Evolutionary conservation across 2,329 filamentous ascomycete species (phyloP).

Genomic region (Grosmannia serpens): DNA sequence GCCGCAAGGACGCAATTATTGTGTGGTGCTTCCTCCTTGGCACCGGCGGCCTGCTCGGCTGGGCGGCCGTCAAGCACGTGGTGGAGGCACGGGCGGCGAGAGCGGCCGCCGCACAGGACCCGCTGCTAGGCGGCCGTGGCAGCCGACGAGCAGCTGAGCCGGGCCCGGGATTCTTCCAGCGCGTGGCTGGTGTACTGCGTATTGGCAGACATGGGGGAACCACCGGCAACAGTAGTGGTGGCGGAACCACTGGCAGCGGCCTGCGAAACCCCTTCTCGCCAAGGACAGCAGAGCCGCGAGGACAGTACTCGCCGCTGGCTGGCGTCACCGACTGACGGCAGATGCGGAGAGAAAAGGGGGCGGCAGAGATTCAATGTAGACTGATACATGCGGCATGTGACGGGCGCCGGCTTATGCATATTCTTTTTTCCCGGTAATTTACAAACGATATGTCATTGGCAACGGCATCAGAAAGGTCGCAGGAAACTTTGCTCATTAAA

Average conservation of each 20-base stretch:
- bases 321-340: background rate
- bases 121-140: constrained; percentile 3
- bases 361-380: background rate
- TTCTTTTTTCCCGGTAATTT: too few species aligned
- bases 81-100: constrained; percentile 27
- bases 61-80: constrained; percentile 42
- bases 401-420: background rate
- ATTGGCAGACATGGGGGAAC: background rate
- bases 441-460: too few species aligned
- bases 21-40: constrained; percentile 53
- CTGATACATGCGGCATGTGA: background rate
- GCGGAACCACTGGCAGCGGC: background rate
- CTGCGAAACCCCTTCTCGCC: constrained; percentile 5
- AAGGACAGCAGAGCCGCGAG: constrained; percentile 1
- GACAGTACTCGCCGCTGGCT: constrained; percentile 10
- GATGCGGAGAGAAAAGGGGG: background rate
- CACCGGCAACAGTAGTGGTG: background rate
- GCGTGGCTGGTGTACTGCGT: background rate
- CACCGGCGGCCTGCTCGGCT: constrained; percentile 46
- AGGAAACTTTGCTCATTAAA: too few species aligned
- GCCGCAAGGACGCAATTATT: constrained; percentile 54
- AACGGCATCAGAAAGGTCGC: too few species aligned
- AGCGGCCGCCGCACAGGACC: background rate
- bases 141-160: background rate
- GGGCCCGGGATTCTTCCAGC: background rate